A percentile compares a stretch with the other conserved stretches of the same genome.
Conservation (phyloP, 2,329 filamentous ascomycete genomes). For the Plenodomus tracheiphilus region DNA sequence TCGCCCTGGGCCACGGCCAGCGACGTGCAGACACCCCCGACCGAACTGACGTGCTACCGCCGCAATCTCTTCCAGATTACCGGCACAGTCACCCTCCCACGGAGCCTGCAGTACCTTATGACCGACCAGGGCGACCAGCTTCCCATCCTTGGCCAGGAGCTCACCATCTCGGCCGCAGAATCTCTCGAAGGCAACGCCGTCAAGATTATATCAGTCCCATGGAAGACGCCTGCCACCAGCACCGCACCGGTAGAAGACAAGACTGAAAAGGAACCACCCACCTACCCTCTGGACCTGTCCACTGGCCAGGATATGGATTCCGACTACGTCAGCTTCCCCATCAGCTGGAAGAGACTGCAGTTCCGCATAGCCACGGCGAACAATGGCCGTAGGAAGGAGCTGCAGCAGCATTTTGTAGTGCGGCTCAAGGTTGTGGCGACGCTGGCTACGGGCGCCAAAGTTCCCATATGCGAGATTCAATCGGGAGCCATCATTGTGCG, state of each 20-base stretch:
- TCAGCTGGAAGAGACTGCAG: slow-evolving; percentile 91
- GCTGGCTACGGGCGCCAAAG: slow-evolving; percentile 78
- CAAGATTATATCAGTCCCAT: slow-evolving; percentile 93
- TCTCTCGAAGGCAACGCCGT: slow-evolving; percentile 91
- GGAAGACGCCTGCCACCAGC: slow-evolving; percentile 91
- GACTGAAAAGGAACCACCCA: slow-evolving; percentile 81
- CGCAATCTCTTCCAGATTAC: slow-evolving; percentile 96
- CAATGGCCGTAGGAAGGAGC: slow-evolving; percentile 89
- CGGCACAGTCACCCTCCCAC: slow-evolving; percentile 79
- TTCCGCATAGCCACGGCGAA: slow-evolving; percentile 96
- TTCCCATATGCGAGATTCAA: slow-evolving; percentile 78
- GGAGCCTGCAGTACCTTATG: slow-evolving; percentile 77
- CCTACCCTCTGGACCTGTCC: slow-evolving; percentile 72
- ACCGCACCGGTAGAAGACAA: slow-evolving; percentile 68
- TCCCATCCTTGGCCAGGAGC: slow-evolving; percentile 79
- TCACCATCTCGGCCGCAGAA: slow-evolving; percentile 89
- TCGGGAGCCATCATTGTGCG: slow-evolving; percentile 93
- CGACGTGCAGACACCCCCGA: slow-evolving; percentile 61
- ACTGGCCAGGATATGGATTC: slow-evolving; percentile 71
- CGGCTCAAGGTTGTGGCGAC: slow-evolving; percentile 85
- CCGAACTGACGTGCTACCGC: slow-evolving; percentile 92
- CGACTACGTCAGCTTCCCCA: slow-evolving; percentile 87
- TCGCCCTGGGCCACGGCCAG: slow-evolving; percentile 67
- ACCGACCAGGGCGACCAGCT: slow-evolving; percentile 84
- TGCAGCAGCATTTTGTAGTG: slow-evolving; percentile 94